Base-by-base conservation (phyloP, 495 filamentous ascomycete species). In the Tuber indicum region DNA sequence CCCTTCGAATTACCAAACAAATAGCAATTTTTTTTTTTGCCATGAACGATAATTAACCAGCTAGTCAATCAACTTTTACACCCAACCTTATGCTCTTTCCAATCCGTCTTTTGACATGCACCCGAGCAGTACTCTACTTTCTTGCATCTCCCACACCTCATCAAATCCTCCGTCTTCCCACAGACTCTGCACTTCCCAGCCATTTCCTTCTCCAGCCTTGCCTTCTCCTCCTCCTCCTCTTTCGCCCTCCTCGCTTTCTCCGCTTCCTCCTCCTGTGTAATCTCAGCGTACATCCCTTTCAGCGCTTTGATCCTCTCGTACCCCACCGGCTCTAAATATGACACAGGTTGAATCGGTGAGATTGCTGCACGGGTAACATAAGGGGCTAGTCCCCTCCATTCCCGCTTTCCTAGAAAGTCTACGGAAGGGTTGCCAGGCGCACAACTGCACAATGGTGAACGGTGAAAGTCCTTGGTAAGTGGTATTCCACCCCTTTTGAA, bases 51-150 rank as follows among this genome's bases (percentile, higher is more conserved):
- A 17, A 17, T 12, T 3, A 26, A 26, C 26, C 58, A 36, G 6
- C 58, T 14, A 36, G 16, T 26, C 14, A 14, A 36, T 66, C 58
- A 66, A 36, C 26, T 36, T n/a, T 83, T 82, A 81, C 89, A 91
- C 81, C 88, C 87, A 44, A 75, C 75, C 72, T 87, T 87, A 81
- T 91, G 90, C 0, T 70, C 75, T 70, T 83, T 85, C 89, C 90
- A 91, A 84, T 90, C 86, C 8, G 84, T 79, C 58, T 85, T 86
- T 82, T 91, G 90, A 78, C 90, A 91, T 17, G 79, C 74, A 1
- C 78, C 44, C 70, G 84, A 84, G 82, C 90, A 91, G 84, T 91
- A 91, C 36, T 84, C 81, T 10, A 84, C 84, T 4, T 83, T 83
- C 44, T 84, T 84, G 84, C 90, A 91, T 21, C 83, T 84, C 0